Percentiles rank a stretch among this genome's conserved stretches.
phyloP scores from a whole-genome alignment of 2,329 filamentous ascomycete species.

The Sporothrix pallida region DNA sequence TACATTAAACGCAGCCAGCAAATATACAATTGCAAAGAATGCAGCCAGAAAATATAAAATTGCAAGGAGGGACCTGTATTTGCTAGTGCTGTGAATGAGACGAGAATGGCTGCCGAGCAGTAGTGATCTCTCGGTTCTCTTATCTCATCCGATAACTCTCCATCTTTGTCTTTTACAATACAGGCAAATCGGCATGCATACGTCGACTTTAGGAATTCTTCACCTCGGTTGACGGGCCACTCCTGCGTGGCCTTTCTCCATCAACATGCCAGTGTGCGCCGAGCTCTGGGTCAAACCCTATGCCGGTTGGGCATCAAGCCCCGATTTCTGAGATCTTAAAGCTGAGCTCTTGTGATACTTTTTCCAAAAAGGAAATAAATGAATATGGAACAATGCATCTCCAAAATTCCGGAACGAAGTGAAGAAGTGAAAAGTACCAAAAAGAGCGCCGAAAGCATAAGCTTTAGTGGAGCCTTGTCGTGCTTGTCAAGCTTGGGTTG shows the following conservation, averaged over 20 bases:
- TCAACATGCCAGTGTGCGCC: not conserved
- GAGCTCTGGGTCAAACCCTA: not conserved
- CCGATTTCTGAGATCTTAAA: not conserved
- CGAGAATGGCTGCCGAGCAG: no score
- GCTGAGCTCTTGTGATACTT: constrained; percentile 1
- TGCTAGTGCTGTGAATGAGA: no score
- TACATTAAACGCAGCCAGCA: no score
- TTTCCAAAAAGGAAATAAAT: not conserved
- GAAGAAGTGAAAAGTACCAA: not conserved
- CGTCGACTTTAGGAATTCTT: not conserved
- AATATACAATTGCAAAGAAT: no score
- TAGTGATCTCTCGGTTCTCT: not conserved
- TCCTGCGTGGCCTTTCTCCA: not conserved
- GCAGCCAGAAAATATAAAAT: no score
- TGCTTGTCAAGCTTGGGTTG: constrained; percentile 12
- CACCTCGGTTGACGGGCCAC: constrained; percentile 7
- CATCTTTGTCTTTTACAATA: not conserved
- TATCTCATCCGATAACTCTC: not conserved
- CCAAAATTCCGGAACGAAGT: constrained; percentile 3
- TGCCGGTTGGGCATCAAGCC: not conserved
- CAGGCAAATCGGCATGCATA: not conserved
- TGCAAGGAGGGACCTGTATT: no score
- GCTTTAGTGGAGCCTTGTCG: constrained; percentile 13
- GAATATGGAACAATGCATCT: not conserved
- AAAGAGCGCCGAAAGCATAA: not conserved